phyloP scores from a whole-genome alignment of 2,329 filamentous ascomycete genomes.

The Cytospora mali region DNA sequence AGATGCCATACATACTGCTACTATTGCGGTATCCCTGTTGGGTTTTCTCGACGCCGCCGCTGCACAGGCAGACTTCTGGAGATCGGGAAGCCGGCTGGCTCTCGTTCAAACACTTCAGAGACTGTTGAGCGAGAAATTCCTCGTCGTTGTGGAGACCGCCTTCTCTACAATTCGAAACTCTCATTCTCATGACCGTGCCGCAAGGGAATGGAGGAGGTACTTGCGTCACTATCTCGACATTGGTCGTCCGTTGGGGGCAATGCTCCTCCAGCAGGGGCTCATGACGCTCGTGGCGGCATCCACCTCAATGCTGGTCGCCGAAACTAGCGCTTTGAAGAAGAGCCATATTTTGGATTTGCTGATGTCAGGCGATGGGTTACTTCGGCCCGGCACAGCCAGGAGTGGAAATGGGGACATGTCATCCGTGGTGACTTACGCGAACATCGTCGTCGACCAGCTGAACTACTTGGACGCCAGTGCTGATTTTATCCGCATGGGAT shows the following conservation, averaged over 20 bases:
- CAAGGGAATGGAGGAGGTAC: slow-evolving; percentile 87
- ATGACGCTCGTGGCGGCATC: slow-evolving; percentile 81
- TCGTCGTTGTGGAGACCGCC: slow-evolving; percentile 84
- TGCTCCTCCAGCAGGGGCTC: slow-evolving; percentile 87
- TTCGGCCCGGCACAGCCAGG: slow-evolving; percentile 45
- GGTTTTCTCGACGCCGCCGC: slow-evolving; percentile 87
- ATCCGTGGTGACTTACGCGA: slow-evolving; percentile 66
- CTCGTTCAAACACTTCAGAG: slow-evolving; percentile 72
- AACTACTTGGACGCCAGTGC: slow-evolving; percentile 83
- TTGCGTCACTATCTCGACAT: slow-evolving; percentile 78
- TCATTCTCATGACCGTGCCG: slow-evolving; percentile 62
- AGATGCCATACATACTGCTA: slow-evolving; percentile 70
- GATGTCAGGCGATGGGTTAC: slow-evolving; percentile 58
- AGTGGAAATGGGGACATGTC: slow-evolving; percentile 55
- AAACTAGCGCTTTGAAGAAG: slow-evolving; percentile 60
- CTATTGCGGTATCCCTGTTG: slow-evolving; percentile 80
- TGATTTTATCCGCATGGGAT: slow-evolving; percentile 86
- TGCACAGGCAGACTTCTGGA: slow-evolving; percentile 80
- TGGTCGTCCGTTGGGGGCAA: slow-evolving; percentile 82
- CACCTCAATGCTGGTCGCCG: slow-evolving; percentile 72
- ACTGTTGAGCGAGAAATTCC: slow-evolving; percentile 80
- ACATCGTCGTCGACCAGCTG: slow-evolving; percentile 80
- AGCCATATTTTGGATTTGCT: slow-evolving; percentile 74
- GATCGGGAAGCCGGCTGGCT: slow-evolving; percentile 68
- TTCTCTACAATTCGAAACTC: slow-evolving; percentile 88